Evolutionary conservation across 352 stramenopile genomes (phyloP).

Genomic region (Phytophthora ohioensis): DNA sequence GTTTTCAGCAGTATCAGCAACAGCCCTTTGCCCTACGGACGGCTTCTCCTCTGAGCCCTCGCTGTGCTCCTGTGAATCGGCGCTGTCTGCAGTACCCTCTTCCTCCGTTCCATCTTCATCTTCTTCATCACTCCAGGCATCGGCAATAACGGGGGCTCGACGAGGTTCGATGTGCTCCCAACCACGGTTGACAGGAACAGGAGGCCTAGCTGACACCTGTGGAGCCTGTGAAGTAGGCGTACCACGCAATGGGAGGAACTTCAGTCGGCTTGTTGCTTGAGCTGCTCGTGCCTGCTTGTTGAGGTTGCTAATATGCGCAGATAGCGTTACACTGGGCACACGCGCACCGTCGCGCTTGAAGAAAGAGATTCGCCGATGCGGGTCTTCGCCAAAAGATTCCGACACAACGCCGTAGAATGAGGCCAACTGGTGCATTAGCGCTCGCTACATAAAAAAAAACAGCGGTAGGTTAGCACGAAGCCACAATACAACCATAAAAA

Average conservation of each 20-base stretch:
- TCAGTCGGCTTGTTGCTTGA: conserved; percentile 50
- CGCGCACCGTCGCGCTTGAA: conserved; percentile 71
- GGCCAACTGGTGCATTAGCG: conserved; percentile 79
- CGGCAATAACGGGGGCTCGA: conserved; percentile 50
- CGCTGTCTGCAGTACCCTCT: conserved; percentile 24
- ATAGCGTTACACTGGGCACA: conserved; percentile 68
- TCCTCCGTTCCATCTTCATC: conserved; percentile 32
- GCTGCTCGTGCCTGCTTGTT: conserved; percentile 38
- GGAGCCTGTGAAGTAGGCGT: conserved; percentile 35
- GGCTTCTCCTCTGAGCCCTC: conserved; percentile 22
- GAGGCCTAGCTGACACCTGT: conserved; percentile 25
- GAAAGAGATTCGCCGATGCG: conserved; percentile 74
- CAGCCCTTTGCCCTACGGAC: background rate
- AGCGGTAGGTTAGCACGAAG: conserved; percentile 9
- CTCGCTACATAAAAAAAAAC: conserved; percentile 45
- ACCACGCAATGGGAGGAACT: conserved; percentile 61
- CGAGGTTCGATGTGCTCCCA: conserved; percentile 78
- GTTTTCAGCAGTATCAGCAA: conserved; percentile 2
- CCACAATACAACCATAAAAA: background rate
- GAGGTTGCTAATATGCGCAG: conserved; percentile 52
- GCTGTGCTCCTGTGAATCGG: conserved; percentile 21
- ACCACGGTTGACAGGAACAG: conserved; percentile 56
- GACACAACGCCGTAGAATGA: conserved; percentile 71
- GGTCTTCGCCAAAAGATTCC: conserved; percentile 82
- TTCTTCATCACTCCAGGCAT: conserved; percentile 87